These are phyloP conservation scores for Hyphopichia buzzinii DNA, from an alignment of 1,139 yeast genomes.

Conservation along the genomic window DNA sequence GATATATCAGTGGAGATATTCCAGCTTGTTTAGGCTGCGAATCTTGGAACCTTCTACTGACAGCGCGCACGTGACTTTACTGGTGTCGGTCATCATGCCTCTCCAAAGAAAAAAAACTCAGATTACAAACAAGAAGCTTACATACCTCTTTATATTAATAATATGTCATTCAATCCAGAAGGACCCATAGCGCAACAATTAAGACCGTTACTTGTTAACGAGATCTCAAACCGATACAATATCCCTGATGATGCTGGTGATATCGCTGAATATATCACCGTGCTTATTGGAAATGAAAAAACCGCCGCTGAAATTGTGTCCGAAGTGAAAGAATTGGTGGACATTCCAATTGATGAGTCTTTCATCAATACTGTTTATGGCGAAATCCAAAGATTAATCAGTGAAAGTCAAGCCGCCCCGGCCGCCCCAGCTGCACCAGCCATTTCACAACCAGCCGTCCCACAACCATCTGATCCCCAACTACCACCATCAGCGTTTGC, in stretches of 20 bases:
- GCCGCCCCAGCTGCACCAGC: conserved; percentile 9
- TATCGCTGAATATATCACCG: conserved; percentile 76
- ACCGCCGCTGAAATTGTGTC: conserved; percentile 59
- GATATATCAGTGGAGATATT: conserved; percentile 57
- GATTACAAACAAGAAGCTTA: background rate
- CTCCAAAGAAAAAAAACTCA: background rate
- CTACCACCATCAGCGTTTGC: conserved; percentile 16
- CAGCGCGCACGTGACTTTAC: too few species aligned
- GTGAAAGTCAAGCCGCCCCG: conserved; percentile 8
- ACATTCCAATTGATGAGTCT: conserved; percentile 54
- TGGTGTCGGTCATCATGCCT: too few species aligned
- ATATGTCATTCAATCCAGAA: conserved; percentile 36
- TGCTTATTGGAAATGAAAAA: conserved; percentile 71
- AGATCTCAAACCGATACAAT: conserved; percentile 33
- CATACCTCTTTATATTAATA: too few species aligned
- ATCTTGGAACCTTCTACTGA: too few species aligned
- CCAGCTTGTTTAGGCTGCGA: conserved; percentile 34
- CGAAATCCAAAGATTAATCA: conserved; percentile 47
- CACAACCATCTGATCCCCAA: conserved; percentile 16
- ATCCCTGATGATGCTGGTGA: conserved; percentile 67
- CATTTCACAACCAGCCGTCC: conserved; percentile 15
- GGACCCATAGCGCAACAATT: conserved; percentile 41
- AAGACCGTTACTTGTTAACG: conserved; percentile 34
- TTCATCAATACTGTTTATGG: conserved; percentile 53
- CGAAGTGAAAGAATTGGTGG: conserved; percentile 67